Conservation (phyloP, 129 eudicot genomes). For the Escallonia rubra region DNA sequence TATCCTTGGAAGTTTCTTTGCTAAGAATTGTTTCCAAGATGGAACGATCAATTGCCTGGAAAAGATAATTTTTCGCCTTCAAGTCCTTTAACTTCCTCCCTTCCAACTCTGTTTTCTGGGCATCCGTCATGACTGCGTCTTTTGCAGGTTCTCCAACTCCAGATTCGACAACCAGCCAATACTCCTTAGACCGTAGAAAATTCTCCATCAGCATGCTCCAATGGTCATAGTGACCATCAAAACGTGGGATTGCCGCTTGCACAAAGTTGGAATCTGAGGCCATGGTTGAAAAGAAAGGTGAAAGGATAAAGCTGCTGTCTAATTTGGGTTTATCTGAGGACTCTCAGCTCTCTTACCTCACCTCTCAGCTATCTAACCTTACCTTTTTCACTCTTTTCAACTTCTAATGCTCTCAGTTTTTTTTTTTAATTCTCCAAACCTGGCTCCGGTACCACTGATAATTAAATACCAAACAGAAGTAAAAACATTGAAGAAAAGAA, state of each 20-base stretch:
- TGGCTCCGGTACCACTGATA: too few species aligned
- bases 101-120: neutral
- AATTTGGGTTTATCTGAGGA: too few species aligned
- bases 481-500: too few species aligned
- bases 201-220: neutral
- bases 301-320: too few species aligned
- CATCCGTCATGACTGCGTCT: neutral
- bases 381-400: too few species aligned
- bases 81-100: neutral
- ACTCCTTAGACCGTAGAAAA: neutral
- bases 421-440: too few species aligned
- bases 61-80: neutral
- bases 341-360: too few species aligned
- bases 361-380: too few species aligned
- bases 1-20: neutral
- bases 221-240: conserved; percentile 4
- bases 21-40: neutral
- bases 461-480: too few species aligned
- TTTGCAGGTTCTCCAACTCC: neutral
- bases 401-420: too few species aligned
- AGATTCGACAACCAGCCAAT: neutral
- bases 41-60: conserved; percentile 1
- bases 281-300: neutral
- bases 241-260: neutral
- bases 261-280: neutral